Base-by-base conservation (phyloP, 2,329 filamentous ascomycete species). In the Claviceps digitariae region DNA sequence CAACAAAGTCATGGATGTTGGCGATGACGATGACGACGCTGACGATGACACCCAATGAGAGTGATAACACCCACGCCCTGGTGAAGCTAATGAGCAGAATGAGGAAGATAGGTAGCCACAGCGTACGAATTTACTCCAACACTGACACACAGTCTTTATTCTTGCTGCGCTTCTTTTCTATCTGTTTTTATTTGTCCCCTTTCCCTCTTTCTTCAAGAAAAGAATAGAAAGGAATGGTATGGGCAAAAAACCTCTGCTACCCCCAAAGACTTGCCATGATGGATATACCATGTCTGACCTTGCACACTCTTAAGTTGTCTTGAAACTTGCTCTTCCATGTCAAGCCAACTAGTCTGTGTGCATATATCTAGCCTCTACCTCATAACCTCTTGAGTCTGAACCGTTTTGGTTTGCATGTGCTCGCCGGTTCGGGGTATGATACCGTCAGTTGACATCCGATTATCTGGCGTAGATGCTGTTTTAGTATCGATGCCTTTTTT, bases 271-370 rank as follows among this genome's bases (percentile, higher is more conserved):
- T 43, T 41, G 34, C 31, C 36, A 7, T 44, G 38, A 44, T 36
- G 34, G 45, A n/a, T 9, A 6, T 15, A 12, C 44, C 47, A 54
- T 52, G 40, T 58, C 59, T 23, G 55, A 55, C 59, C 59, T 51
- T 86, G 89, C 89, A 91, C 86, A 85, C 87, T 86, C 85, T 95
- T 95, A 86, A 95, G 90, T 93, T 95, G 87, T 80, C 88, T 90
- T 79, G 79, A 82, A 73, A 72, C 36, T 68, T 75, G 66, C 76
- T 79, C 73, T 73, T 78, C 86, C 79, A 79, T 91, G 83, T 82
- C 81, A 81, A 90, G 87, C 83, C 85, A 83, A 93, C 90, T 83
- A 93, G 90, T 95, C 90, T 87, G 82, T 83, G 86, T 94, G 90
- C 90, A 87, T 76, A 95, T 77, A 95, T 78, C 55, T 71, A 79